A percentile compares a stretch with the other conserved stretches of the same genome.
Evolutionary conservation across 1,284 basidiomycete species (phyloP).

Genomic region (Moesziomyces aphidis): DNA sequence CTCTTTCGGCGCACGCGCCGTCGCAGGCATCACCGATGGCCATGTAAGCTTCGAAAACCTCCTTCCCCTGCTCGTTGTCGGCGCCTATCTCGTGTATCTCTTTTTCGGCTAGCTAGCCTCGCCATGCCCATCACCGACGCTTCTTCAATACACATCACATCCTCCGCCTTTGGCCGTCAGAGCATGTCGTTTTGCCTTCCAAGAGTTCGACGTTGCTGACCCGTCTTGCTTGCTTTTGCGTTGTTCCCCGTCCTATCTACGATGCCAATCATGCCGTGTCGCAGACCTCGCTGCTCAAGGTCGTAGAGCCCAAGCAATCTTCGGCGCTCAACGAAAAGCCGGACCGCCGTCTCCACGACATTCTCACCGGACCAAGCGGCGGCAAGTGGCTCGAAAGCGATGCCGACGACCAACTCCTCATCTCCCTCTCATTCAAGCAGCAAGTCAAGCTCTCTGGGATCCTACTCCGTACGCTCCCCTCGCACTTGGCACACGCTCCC

Average conservation of each 20-base stretch:
- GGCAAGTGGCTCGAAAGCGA: constrained; percentile 80
- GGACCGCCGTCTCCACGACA: constrained; percentile 74
- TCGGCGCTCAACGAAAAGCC: constrained; percentile 79
- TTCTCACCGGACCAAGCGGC: constrained; percentile 70
- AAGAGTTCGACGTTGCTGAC: constrained; percentile 23
- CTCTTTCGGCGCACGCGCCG: constrained; percentile 17
- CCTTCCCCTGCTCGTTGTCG: constrained; percentile 46
- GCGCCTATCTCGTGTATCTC: constrained; percentile 50
- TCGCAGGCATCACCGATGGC: constrained; percentile 39
- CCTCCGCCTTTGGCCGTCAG: constrained; percentile 9
- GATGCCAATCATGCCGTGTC: too few relatives aligned
- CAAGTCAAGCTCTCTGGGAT: constrained; percentile 80
- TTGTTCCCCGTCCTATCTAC: constrained; percentile 1
- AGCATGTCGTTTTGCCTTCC: neutral
- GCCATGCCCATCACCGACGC: constrained; percentile 6
- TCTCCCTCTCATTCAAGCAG: constrained; percentile 76
- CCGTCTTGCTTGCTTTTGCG: constrained; percentile 3
- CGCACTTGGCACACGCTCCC: constrained; percentile 22
- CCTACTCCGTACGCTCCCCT: constrained; percentile 72
- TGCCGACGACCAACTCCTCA: constrained; percentile 78
- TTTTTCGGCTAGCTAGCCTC: constrained; percentile 20
- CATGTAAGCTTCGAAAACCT: constrained; percentile 56
- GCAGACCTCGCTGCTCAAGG: constrained; percentile 73
- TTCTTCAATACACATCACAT: constrained; percentile 5
- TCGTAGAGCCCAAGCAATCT: constrained; percentile 75